These are phyloP conservation scores for Westerdykella ornata DNA, from an alignment of 2,329 filamentous ascomycete species.

Conservation along the genomic window DNA sequence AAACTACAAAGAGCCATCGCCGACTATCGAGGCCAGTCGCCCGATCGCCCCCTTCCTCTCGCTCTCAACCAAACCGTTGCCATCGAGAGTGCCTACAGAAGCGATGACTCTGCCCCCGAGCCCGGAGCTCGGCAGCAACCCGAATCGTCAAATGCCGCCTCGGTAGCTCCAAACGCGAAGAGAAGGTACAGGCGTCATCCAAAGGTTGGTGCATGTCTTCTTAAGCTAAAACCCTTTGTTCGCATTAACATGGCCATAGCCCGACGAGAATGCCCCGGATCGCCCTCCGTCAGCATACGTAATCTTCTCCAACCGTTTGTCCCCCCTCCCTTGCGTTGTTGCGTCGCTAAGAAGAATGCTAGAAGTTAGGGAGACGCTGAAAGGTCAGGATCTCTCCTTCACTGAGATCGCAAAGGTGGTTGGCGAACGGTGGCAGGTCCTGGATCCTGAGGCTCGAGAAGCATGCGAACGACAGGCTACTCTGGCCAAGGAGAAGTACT, in stretches of 20 bases:
- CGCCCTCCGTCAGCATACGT: conserved; percentile 77
- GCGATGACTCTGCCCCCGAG: conserved; percentile 48
- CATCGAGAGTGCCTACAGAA: conserved; percentile 51
- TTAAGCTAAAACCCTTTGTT: background rate
- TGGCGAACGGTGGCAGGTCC: conserved; percentile 72
- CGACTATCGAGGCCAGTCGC: conserved; percentile 55
- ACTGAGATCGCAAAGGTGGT: conserved; percentile 79
- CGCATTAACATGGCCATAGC: conserved; percentile 39
- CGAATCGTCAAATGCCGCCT: conserved; percentile 36
- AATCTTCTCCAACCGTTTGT: conserved; percentile 75
- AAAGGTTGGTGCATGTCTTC: conserved; percentile 49
- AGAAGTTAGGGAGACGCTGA: conserved; percentile 73
- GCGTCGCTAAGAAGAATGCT: conserved; percentile 13
- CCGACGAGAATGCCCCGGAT: conserved; percentile 74
- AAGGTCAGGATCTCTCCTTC: conserved; percentile 69
- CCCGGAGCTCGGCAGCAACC: conserved; percentile 39
- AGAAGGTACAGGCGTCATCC: conserved; percentile 72
- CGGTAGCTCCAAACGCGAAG: conserved; percentile 43
- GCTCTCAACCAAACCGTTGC: conserved; percentile 44
- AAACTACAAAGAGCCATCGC: conserved; percentile 80
- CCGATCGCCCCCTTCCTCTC: conserved; percentile 32
- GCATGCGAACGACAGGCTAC: conserved; percentile 66
- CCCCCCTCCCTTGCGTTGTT: background rate
- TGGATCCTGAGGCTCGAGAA: conserved; percentile 61
- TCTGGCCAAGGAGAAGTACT: conserved; percentile 68